Evolutionary conservation across 306 rosid species (phyloP).

Genomic region (Cyamopsis tetragonoloba): DNA sequence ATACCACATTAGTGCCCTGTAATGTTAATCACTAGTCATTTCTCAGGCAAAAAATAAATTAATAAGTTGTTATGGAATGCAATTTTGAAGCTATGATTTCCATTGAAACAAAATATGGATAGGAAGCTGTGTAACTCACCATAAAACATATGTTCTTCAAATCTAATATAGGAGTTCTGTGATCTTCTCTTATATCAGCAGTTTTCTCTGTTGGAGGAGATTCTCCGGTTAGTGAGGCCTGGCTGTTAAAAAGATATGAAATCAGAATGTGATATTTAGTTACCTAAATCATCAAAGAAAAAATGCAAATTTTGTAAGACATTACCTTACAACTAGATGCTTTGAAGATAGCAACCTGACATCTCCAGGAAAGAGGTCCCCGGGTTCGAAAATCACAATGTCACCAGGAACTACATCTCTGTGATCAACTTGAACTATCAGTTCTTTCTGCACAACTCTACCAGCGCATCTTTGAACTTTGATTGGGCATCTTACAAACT

Average conservation of each 20-base stretch:
- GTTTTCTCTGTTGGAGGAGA: conserved; percentile 64
- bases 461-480: conserved; percentile 92
- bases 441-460: conserved; percentile 67
- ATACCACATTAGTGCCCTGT: conserved; percentile 87
- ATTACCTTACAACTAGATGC: conserved; percentile 81
- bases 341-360: conserved; percentile 69
- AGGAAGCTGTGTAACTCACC: conserved; percentile 40
- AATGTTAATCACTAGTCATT: conserved; percentile 11
- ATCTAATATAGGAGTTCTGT: conserved; percentile 62
- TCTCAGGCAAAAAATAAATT: background rate
- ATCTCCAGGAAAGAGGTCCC: conserved; percentile 89
- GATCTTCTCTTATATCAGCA: conserved; percentile 59
- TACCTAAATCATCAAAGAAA: conserved; percentile 16
- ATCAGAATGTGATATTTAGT: conserved; percentile 11
- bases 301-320: background rate
- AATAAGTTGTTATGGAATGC: background rate
- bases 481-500: conserved; percentile 60
- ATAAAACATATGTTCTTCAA: conserved; percentile 77
- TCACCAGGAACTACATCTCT: conserved; percentile 85
- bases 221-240: conserved; percentile 87
- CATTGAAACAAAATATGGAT: background rate
- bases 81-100: background rate
- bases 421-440: conserved; percentile 77
- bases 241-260: conserved; percentile 56
- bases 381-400: conserved; percentile 82